Evolutionary conservation across 129 eudicot genomes (phyloP), one percentile per base, ranked within the genome.

Genomic region (Tagetes patula): DNA sequence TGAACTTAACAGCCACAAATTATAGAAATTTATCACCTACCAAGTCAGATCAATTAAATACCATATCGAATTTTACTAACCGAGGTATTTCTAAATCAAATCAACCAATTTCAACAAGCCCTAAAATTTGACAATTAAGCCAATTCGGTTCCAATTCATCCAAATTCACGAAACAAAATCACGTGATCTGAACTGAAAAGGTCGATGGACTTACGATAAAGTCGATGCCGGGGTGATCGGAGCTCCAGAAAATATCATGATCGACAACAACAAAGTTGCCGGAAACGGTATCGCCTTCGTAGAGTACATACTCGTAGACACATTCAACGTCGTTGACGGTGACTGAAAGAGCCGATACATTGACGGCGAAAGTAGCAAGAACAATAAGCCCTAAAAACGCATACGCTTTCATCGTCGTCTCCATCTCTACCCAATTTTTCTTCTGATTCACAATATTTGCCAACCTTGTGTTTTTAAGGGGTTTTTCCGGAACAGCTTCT

Each of bases 211-310:
- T 74, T 78, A 91, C 97, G 42, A 77, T 77, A 69, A 92, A 84
- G 71, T 92, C 96, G 74, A 92, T 92, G 83, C 98, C 98, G 13
- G 98, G 98, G 67, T 92, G 98, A 82, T 92, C 98, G 37, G 95
- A 84, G 84, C 96, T 81, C 98, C 98, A 92, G 84, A 89, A 92
- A 36, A 89, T 89, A 66, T 92, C 96, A 54, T 92, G 96, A 87
- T 92, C 98, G 33, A 92, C 92, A 65, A 92, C 98, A 20, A 92
- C 98, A 63, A 92, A 92, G 85, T 92, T 92, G 6, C 98, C 98
- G 7, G 95, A 82, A 30, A 92, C 79, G 12, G 88, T 84, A 49
- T 92, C 98, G 45, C 98, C 98, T 76, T 92, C 98, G 77, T 92
- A 92, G 30, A 92, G 87, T 9, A 89, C 96, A 77, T 92, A 92